Percentiles rank a stretch among this genome's conserved stretches.
phyloP scores from a whole-genome alignment of 1,139 yeast genomes.

The Arxiozyma bovina region DNA sequence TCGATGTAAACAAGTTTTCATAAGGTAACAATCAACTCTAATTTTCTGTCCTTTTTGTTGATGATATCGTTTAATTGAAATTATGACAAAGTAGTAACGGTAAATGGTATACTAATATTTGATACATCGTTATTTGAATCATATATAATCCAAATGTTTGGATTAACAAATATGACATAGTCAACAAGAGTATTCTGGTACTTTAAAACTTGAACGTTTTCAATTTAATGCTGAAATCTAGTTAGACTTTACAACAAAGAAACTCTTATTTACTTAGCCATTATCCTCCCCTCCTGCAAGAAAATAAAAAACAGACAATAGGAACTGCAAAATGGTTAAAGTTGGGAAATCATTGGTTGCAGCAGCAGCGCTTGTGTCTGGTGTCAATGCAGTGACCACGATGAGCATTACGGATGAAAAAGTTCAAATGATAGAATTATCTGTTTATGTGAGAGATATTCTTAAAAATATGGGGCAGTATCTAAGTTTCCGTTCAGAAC shows the following conservation, averaged over 20 bases:
- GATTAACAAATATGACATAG: too few species aligned
- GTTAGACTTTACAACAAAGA: too few species aligned
- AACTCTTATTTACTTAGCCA: not conserved
- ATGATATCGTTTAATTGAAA: too few species aligned
- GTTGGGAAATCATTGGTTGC: not conserved
- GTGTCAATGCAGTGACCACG: conserved; percentile 6
- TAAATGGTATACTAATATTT: too few species aligned
- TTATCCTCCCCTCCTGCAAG: not conserved
- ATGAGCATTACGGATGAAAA: conserved; percentile 2
- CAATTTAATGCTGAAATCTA: too few species aligned
- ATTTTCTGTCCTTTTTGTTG: not conserved
- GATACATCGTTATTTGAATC: too few species aligned
- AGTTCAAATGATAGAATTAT: conserved; percentile 6
- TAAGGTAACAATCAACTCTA: too few species aligned
- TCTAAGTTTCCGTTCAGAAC: not conserved
- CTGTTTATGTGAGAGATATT: conserved; percentile 6
- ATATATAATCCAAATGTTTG: not conserved
- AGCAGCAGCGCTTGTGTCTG: not conserved
- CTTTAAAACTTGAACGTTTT: too few species aligned
- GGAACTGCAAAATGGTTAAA: not conserved
- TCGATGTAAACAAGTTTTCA: too few species aligned
- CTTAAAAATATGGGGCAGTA: conserved; percentile 1
- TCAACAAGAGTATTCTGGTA: not conserved
- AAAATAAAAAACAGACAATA: too few species aligned
- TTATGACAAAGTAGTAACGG: not conserved